A percentile compares a stretch with the other conserved stretches of the same genome.
These are phyloP conservation scores for Cadophora sp. DNA, from an alignment of 2,329 filamentous ascomycete genomes.

Conservation along the genomic window DNA sequence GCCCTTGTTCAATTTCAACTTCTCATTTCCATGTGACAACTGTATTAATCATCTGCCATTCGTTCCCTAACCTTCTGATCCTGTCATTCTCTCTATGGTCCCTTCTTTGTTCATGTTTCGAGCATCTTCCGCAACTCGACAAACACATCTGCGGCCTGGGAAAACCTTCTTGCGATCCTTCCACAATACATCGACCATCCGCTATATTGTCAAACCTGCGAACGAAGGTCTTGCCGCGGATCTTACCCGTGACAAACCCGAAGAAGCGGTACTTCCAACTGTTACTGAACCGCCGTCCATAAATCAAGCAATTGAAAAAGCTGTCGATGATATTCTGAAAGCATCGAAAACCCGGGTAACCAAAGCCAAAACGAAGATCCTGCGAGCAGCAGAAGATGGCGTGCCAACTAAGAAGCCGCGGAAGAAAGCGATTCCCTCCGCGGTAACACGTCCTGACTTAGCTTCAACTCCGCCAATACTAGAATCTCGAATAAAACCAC, in stretches of 20 bases:
- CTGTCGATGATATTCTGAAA: not conserved
- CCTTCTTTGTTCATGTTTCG: slow-evolving; percentile 37
- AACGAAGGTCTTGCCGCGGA: not conserved
- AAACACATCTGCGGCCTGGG: slow-evolving; percentile 11
- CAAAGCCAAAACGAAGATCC: not conserved
- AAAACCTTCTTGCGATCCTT: not conserved
- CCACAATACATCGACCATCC: not conserved
- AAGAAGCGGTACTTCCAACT: not conserved
- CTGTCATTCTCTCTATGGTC: not conserved
- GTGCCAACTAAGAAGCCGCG: not conserved
- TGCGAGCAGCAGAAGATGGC: not conserved
- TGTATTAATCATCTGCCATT: not conserved
- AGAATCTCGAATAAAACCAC: not conserved
- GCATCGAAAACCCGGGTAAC: not conserved
- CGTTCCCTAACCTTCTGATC: not conserved
- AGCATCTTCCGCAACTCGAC: slow-evolving; percentile 26
- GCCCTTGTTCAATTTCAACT: too few relatives aligned
- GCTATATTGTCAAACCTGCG: not conserved
- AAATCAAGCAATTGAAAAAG: not conserved
- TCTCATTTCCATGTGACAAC: too few relatives aligned
- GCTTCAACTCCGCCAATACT: too few relatives aligned
- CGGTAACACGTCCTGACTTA: too few relatives aligned
- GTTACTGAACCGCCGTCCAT: not conserved
- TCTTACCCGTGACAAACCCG: not conserved
- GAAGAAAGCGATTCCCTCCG: not conserved